Evolutionary conservation across 2,329 filamentous ascomycete species (phyloP).

Genomic region (Drechslerella coelobrocha): DNA sequence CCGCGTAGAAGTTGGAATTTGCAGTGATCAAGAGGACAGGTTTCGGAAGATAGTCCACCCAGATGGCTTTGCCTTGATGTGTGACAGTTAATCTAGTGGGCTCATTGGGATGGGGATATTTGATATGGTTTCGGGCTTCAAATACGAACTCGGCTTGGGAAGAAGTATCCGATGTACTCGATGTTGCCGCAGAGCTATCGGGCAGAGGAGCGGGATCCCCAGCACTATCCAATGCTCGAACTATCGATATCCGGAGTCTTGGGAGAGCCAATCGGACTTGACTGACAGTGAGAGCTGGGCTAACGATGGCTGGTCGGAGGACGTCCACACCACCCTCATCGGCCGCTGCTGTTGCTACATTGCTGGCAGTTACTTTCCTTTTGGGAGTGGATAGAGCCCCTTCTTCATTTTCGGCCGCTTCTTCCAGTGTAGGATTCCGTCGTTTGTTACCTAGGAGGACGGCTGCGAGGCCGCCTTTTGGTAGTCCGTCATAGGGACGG

Average conservation of each 20-base stretch:
- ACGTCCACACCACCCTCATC: slow-evolving; percentile 79
- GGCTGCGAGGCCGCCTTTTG: slow-evolving; percentile 82
- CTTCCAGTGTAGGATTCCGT: slow-evolving; percentile 76
- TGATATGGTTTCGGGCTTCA: slow-evolving; percentile 82
- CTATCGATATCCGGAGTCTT: slow-evolving; percentile 79
- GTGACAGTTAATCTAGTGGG: slow-evolving; percentile 83
- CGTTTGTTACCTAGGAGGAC: slow-evolving; percentile 93
- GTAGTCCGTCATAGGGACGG: slow-evolving; percentile 90
- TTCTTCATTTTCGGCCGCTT: slow-evolving; percentile 73
- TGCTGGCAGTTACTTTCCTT: slow-evolving; percentile 66
- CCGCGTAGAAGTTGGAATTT: slow-evolving; percentile 89
- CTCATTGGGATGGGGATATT: slow-evolving; percentile 70
- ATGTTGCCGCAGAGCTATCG: slow-evolving; percentile 48
- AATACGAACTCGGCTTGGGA: slow-evolving; percentile 69
- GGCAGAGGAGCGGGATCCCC: slow-evolving; percentile 55
- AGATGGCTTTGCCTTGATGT: slow-evolving; percentile 79
- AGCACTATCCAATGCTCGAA: slow-evolving; percentile 74
- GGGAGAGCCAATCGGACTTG: slow-evolving; percentile 88
- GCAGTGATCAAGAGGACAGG: slow-evolving; percentile 89
- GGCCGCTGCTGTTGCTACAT: slow-evolving; percentile 77
- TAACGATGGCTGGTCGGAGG: slow-evolving; percentile 84
- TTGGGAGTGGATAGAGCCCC: slow-evolving; percentile 61
- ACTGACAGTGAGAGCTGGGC: slow-evolving; percentile 78
- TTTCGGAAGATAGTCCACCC: slow-evolving; percentile 91
- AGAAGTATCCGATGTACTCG: slow-evolving; percentile 57